Evolutionary conservation across 345 rosid species (phyloP).

Genomic region (Moricandia moricandioides): DNA sequence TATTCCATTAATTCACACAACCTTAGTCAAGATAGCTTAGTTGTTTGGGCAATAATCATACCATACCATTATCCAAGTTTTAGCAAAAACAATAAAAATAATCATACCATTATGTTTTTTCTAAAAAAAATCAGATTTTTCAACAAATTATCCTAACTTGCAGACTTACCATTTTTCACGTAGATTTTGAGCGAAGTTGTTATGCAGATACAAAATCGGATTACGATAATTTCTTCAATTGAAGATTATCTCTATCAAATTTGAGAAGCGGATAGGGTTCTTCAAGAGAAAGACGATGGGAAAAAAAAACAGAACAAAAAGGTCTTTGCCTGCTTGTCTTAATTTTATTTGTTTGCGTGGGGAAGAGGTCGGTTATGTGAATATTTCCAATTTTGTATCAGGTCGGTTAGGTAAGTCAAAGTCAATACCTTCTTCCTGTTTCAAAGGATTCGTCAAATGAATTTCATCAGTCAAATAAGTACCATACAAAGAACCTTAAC

Average conservation of each 20-base stretch:
- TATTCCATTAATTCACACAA: too few species aligned
- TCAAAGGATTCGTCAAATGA: background rate
- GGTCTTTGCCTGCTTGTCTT: background rate
- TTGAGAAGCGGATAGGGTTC: conserved; percentile 25
- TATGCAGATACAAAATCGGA: background rate
- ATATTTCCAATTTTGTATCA: background rate
- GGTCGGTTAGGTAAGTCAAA: conserved; percentile 25
- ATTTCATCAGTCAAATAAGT: background rate
- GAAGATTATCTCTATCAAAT: conserved; percentile 2
- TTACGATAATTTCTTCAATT: background rate
- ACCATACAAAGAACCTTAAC: background rate
- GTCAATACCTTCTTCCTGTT: background rate
- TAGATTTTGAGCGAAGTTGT: background rate
- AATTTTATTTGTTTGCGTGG: conserved; percentile 18
- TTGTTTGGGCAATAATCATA: background rate
- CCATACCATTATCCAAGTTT: too few species aligned
- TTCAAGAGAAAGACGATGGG: background rate
- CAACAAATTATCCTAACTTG: background rate
- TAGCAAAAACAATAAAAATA: too few species aligned
- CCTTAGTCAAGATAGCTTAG: background rate
- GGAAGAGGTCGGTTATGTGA: conserved; percentile 18
- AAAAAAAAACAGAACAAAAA: background rate
- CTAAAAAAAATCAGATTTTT: too few species aligned
- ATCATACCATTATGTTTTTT: too few species aligned
- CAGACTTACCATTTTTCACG: conserved; percentile 26